A percentile compares a stretch with the other conserved stretches of the same genome.
Conservation (phyloP, 176 grass and related monocot species). For the Aegilops bicornis region DNA sequence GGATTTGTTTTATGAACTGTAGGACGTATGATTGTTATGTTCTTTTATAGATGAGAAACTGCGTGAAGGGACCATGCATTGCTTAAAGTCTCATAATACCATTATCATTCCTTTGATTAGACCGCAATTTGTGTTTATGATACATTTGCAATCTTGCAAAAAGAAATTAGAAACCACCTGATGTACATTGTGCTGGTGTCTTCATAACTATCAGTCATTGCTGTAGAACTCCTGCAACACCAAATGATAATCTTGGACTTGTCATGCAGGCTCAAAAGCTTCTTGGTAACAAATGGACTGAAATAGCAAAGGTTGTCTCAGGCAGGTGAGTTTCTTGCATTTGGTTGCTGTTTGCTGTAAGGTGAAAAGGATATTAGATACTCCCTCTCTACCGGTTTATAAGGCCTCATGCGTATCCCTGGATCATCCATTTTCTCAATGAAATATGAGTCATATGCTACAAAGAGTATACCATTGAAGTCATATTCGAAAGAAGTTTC, state of each 20-base stretch:
- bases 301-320: constrained; percentile 95
- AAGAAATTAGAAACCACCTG: constrained; percentile 3
- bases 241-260: constrained; percentile 26
- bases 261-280: constrained; percentile 80
- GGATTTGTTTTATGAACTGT: background rate
- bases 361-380: background rate
- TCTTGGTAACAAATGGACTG: constrained; percentile 95
- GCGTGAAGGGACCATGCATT: background rate
- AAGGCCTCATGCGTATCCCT: background rate
- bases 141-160: background rate
- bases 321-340: constrained; percentile 67
- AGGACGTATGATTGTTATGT: background rate
- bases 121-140: background rate
- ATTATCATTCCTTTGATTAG: background rate
- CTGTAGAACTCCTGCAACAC: background rate
- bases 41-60: constrained; percentile 1
- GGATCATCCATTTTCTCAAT: background rate
- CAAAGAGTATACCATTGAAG: background rate
- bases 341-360: constrained; percentile 3
- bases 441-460: background rate
- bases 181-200: background rate
- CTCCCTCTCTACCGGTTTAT: background rate
- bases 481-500: background rate
- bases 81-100: background rate
- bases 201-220: background rate